Evolutionary conservation across 2,329 filamentous ascomycete species (phyloP).

Genomic region (Stachybotrys chartarum): DNA sequence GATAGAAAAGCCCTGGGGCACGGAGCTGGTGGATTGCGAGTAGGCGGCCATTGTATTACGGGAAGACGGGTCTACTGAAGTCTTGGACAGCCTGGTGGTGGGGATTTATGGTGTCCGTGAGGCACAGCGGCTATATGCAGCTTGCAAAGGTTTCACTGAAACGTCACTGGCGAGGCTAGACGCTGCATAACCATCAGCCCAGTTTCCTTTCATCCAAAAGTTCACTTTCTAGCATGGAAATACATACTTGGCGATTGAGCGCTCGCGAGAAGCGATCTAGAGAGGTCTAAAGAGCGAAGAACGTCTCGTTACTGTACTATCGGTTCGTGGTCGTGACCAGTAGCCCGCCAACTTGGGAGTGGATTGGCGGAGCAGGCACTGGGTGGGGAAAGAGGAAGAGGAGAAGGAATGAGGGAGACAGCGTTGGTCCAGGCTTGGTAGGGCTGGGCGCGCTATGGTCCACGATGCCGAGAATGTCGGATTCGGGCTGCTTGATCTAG

Average conservation of each 20-base stretch:
- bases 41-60: constrained; percentile 17
- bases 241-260: background rate
- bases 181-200: too few relatives aligned
- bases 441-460: too few relatives aligned
- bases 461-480: background rate
- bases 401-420: constrained; percentile 4
- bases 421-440: background rate
- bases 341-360: constrained; percentile 2
- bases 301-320: background rate
- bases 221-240: background rate
- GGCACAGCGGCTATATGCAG: too few relatives aligned
- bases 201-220: too few relatives aligned
- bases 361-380: background rate
- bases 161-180: background rate
- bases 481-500: background rate
- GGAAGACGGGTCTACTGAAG: background rate
- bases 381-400: constrained; percentile 6
- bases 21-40: constrained; percentile 10
- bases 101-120: too few relatives aligned
- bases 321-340: background rate
- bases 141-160: background rate
- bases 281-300: background rate
- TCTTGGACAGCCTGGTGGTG: background rate
- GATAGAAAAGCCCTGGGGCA: constrained; percentile 48
- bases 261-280: background rate